These are phyloP conservation scores for Candida hungchunana DNA, from an alignment of 805 yeast species.

Conservation along the genomic window DNA sequence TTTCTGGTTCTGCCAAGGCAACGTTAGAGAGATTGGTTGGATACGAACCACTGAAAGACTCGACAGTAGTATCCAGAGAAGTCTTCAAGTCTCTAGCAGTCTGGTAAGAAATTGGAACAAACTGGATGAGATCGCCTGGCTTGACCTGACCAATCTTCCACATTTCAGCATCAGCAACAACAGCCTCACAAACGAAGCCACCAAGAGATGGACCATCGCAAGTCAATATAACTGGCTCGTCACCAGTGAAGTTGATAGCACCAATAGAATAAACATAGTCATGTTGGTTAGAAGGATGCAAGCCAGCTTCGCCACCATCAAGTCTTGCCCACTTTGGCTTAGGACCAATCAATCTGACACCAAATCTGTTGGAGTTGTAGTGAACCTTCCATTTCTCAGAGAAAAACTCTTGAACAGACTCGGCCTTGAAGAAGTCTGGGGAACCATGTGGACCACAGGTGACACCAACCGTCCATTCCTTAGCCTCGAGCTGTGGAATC, in stretches of 20 bases:
- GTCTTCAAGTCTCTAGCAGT: conserved; percentile 62
- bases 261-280: conserved; percentile 96
- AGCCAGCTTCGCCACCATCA: conserved; percentile 97
- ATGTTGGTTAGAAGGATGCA: conserved; percentile 98
- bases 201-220: conserved; percentile 98
- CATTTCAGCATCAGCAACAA: conserved; percentile 92
- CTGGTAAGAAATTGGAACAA: conserved; percentile 70
- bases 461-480: conserved; percentile 81
- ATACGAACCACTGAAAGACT: conserved; percentile 37
- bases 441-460: conserved; percentile 98
- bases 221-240: conserved; percentile 94
- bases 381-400: conserved; percentile 86
- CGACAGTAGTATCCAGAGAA: conserved; percentile 53
- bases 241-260: conserved; percentile 97
- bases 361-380: conserved; percentile 95
- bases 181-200: conserved; percentile 96
- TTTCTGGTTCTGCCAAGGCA: conserved; percentile 44
- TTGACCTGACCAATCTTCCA: conserved; percentile 98
- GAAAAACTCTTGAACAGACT: conserved; percentile 73
- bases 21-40: conserved; percentile 28
- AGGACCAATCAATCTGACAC: conserved; percentile 91
- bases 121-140: conserved; percentile 84
- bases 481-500: conserved; percentile 27
- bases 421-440: conserved; percentile 85
- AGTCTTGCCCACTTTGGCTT: conserved; percentile 95